Percentiles rank a stretch among this genome's conserved stretches.
These are phyloP conservation scores for Phaeomoniella chlamydospora DNA, from an alignment of 2,329 filamentous ascomycete species.

Conservation along the genomic window DNA sequence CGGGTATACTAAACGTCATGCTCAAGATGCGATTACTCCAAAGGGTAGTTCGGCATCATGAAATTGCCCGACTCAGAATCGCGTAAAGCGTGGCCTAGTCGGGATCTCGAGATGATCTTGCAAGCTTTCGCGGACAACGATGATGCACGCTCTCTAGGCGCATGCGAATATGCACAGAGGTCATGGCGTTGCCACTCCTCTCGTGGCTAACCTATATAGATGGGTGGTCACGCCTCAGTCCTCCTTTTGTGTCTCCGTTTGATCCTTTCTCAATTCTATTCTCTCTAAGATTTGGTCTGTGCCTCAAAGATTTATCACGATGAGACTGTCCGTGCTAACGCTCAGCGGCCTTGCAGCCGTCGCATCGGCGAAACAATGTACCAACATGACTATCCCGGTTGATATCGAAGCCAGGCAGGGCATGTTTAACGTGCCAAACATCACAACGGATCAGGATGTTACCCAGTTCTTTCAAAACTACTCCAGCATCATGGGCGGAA, in stretches of 20 bases:
- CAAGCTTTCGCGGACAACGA: background rate
- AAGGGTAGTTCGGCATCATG: background rate
- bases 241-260: background rate
- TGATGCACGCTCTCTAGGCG: background rate
- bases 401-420: constrained; percentile 39
- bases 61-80: background rate
- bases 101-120: background rate
- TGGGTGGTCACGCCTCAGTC: background rate
- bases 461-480: constrained; percentile 39
- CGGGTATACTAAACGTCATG: background rate
- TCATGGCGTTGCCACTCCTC: background rate
- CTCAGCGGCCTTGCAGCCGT: constrained; percentile 3
- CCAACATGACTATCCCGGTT: constrained; percentile 42
- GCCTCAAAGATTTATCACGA: background rate
- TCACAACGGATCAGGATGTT: constrained; percentile 40
- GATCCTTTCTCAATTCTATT: background rate
- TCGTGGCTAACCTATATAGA: background rate
- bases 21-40: background rate
- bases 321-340: background rate
- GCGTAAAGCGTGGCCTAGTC: background rate
- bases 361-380: constrained; percentile 19
- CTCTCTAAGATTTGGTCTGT: background rate
- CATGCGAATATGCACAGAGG: background rate
- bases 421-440: constrained; percentile 34
- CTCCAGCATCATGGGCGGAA: constrained; percentile 27